Conservation (phyloP, 2,329 filamentous ascomycete genomes). For the Parastagonospora nodorum region DNA sequence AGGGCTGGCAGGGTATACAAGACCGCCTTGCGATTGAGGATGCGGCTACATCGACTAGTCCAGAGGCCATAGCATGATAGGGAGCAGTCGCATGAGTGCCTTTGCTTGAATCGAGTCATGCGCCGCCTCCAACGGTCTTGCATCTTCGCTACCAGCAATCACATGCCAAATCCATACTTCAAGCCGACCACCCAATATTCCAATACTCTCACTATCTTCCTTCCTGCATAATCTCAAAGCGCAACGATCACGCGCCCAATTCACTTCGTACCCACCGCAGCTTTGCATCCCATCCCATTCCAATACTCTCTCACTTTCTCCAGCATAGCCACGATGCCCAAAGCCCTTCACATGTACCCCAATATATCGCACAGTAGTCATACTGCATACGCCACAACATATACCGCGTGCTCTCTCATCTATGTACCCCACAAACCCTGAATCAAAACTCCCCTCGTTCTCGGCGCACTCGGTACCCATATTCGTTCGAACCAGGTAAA, state of each 20-base stretch:
- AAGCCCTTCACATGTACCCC: neutral
- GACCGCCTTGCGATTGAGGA: conserved; percentile 39
- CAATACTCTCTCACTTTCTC: neutral
- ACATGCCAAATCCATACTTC: too few species aligned
- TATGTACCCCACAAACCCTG: conserved; percentile 1
- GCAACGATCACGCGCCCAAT: too few species aligned
- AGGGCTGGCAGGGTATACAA: conserved; percentile 52
- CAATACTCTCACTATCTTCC: too few species aligned
- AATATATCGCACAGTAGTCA: neutral
- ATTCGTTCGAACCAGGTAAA: neutral
- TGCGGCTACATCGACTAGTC: conserved; percentile 23
- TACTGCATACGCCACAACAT: neutral
- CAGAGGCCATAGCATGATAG: conserved; percentile 15
- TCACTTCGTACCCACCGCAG: too few species aligned
- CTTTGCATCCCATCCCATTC: neutral
- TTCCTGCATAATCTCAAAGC: too few species aligned
- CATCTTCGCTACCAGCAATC: too few species aligned
- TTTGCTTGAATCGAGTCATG: neutral
- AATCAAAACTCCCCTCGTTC: neutral
- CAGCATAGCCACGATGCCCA: neutral
- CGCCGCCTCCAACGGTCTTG: too few species aligned
- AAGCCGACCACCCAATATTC: too few species aligned
- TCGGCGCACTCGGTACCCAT: neutral
- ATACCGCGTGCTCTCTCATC: conserved; percentile 2
- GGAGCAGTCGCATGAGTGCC: neutral